Percentiles rank a stretch among this genome's conserved stretches.
Conservation (phyloP, 2,329 filamentous ascomycete species). For the Fusarium napiforme region DNA sequence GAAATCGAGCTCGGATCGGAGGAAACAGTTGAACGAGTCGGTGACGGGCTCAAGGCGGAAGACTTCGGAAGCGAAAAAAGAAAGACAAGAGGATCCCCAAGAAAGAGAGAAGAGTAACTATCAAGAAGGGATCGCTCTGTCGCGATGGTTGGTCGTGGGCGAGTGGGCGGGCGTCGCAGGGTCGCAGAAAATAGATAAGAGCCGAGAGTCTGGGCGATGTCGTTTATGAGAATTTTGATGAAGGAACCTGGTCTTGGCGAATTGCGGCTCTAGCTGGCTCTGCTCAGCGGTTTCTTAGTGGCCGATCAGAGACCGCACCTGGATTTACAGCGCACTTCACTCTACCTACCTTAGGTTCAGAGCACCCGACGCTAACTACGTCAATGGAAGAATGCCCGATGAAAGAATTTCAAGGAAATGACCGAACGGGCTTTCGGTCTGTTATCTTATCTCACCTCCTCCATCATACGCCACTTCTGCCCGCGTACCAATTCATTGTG, state of each 20-base stretch:
- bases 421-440: neutral
- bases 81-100: slow-evolving; percentile 22
- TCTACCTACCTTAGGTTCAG: neutral
- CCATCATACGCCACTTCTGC: neutral
- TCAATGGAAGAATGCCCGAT: neutral
- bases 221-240: slow-evolving; percentile 40
- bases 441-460: slow-evolving; percentile 12
- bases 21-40: slow-evolving; percentile 8
- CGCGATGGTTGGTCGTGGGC: neutral
- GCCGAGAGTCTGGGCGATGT: slow-evolving; percentile 20
- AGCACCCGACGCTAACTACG: neutral
- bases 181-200: slow-evolving; percentile 28
- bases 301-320: slow-evolving; percentile 10
- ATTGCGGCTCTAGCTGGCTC: slow-evolving; percentile 35
- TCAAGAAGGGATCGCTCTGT: slow-evolving; percentile 21
- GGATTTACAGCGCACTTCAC: slow-evolving; percentile 4
- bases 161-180: slow-evolving; percentile 27
- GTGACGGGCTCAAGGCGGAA: slow-evolving; percentile 25
- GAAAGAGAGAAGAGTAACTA: neutral
- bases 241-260: slow-evolving; percentile 7
- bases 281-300: slow-evolving; percentile 27
- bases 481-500: neutral
- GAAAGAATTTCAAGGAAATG: slow-evolving; percentile 26
- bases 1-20: slow-evolving; percentile 2
- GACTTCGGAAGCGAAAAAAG: slow-evolving; percentile 14